Evolutionary conservation across 2,329 filamentous ascomycete species (phyloP).

Genomic region (Ilyonectria sp.): DNA sequence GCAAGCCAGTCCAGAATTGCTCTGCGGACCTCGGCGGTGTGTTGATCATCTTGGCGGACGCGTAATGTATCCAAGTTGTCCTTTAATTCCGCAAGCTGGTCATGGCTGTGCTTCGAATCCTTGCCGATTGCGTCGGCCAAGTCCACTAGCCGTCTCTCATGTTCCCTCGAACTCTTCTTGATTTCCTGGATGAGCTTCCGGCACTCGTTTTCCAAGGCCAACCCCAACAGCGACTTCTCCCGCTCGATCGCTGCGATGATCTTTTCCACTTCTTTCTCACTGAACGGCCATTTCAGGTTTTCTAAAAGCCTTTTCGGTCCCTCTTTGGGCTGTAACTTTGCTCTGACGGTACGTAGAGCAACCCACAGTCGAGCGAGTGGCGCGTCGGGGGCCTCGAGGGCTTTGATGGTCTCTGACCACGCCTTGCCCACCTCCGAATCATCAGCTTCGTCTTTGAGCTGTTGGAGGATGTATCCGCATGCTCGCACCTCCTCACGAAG

Average conservation of each 20-base stretch:
- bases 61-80: no score
- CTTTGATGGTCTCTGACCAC: constrained; percentile 41
- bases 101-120: no score
- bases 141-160: constrained; percentile 49
- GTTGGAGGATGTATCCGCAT: constrained; percentile 38
- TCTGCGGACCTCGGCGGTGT: no score
- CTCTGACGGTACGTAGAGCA: constrained; percentile 28
- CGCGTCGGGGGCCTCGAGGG: constrained; percentile 36
- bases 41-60: no score
- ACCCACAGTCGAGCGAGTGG: constrained; percentile 33
- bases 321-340: constrained; percentile 31
- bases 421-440: constrained; percentile 35
- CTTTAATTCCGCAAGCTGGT: no score
- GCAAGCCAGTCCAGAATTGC: no score
- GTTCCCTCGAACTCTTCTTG: background rate
- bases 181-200: background rate
- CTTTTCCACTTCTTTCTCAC: constrained; percentile 35
- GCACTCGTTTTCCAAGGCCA: background rate
- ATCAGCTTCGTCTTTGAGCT: constrained; percentile 39
- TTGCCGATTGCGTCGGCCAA: no score
- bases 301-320: constrained; percentile 8
- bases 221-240: background rate
- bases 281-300: constrained; percentile 25
- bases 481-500: constrained; percentile 36
- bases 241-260: background rate